Percentiles rank a stretch among this genome's conserved stretches.
Evolutionary conservation across 352 stramenopile species (phyloP).

Genomic region (Phytopythium delawarense): DNA sequence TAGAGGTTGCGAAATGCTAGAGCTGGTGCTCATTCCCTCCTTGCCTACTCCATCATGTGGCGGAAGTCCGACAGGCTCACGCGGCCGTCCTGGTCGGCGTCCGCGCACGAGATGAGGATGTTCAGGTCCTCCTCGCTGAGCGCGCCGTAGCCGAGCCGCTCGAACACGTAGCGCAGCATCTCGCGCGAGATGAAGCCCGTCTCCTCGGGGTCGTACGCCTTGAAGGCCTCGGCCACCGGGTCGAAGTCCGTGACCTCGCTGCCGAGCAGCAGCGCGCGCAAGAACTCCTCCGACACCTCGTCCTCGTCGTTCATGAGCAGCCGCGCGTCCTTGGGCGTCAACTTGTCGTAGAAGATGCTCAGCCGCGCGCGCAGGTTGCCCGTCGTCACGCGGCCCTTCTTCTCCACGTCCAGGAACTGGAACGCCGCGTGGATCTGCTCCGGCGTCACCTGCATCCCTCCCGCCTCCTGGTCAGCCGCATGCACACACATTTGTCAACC

Average conservation of each 20-base stretch:
- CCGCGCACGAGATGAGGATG: slow-evolving; percentile 82
- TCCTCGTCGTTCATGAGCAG: slow-evolving; percentile 85
- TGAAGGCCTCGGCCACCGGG: slow-evolving; percentile 85
- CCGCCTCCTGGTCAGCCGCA: slow-evolving; percentile 38
- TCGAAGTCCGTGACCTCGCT: slow-evolving; percentile 91
- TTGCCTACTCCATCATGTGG: slow-evolving; percentile 43
- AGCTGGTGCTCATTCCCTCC: slow-evolving; percentile 3
- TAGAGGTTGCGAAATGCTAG: slow-evolving; percentile 1
- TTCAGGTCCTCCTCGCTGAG: slow-evolving; percentile 82
- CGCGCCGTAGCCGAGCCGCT: slow-evolving; percentile 70
- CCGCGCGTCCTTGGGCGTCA: slow-evolving; percentile 77
- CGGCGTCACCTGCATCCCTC: slow-evolving; percentile 77
- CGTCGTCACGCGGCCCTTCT: slow-evolving; percentile 74
- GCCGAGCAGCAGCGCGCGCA: slow-evolving; percentile 74
- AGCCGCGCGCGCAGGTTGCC: slow-evolving; percentile 75
- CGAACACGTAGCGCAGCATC: slow-evolving; percentile 85
- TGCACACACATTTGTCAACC: not conserved
- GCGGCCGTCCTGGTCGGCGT: slow-evolving; percentile 76
- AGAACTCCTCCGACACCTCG: slow-evolving; percentile 66
- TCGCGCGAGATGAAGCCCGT: slow-evolving; percentile 77
- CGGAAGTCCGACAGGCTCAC: slow-evolving; percentile 84
- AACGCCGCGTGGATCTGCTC: slow-evolving; percentile 86
- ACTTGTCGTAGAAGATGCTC: slow-evolving; percentile 85
- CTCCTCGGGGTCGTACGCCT: slow-evolving; percentile 85
- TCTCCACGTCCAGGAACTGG: slow-evolving; percentile 88